phyloP scores from a whole-genome alignment of 2,329 filamentous ascomycete genomes.

The Fragosphaeria purpurea region DNA sequence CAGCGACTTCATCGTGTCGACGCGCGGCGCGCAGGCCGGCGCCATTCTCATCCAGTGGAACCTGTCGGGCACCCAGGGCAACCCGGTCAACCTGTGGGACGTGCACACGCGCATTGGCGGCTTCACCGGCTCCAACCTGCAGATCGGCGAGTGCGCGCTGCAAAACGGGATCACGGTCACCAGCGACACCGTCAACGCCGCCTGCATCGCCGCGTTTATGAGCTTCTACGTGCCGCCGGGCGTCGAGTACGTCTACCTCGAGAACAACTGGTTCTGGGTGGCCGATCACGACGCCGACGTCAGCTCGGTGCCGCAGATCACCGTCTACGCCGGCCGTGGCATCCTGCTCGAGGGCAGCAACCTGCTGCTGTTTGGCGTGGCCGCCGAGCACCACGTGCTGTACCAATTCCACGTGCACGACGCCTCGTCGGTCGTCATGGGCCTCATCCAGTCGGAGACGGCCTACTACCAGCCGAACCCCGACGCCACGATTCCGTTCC shows the following conservation, averaged over 20 bases:
- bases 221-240: constrained; percentile 37
- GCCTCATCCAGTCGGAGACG: constrained; percentile 60
- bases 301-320: constrained; percentile 31
- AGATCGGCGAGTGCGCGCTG: constrained; percentile 46
- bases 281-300: constrained; percentile 44
- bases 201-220: constrained; percentile 51
- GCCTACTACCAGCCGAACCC: constrained; percentile 63
- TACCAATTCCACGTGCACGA: constrained; percentile 58
- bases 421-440: constrained; percentile 52
- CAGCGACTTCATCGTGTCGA: constrained; percentile 57
- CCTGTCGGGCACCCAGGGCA: constrained; percentile 40
- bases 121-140: constrained; percentile 55
- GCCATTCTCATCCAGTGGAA: constrained; percentile 68
- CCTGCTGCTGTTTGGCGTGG: constrained; percentile 54
- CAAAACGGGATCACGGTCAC: constrained; percentile 24
- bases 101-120: constrained; percentile 66
- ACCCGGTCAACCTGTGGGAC: constrained; percentile 24
- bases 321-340: constrained; percentile 36
- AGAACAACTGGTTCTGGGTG: constrained; percentile 55
- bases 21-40: constrained; percentile 55
- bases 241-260: constrained; percentile 32
- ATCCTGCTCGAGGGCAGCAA: constrained; percentile 35
- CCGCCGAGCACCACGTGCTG: constrained; percentile 54
- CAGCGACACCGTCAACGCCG: constrained; percentile 30
- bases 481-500: constrained; percentile 1